A percentile compares a stretch with the other conserved stretches of the same genome.
These are phyloP conservation scores for Penicillium subrubescens DNA, from an alignment of 495 filamentous ascomycete genomes.

Conservation along the genomic window DNA sequence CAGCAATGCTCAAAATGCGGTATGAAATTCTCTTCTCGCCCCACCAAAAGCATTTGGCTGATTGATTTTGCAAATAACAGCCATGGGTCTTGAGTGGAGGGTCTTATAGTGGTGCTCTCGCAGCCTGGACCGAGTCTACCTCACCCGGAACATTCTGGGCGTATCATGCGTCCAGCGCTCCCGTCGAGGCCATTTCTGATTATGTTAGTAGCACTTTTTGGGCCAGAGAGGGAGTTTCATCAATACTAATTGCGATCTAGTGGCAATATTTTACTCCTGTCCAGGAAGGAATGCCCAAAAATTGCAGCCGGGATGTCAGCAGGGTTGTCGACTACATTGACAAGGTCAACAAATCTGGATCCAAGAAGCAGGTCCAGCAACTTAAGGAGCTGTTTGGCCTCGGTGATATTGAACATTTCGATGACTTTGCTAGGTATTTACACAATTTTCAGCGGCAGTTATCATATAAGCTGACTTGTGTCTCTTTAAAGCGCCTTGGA, in stretches of 20 bases:
- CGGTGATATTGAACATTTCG: constrained; percentile 52
- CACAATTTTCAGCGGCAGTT: not conserved
- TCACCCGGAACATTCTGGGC: constrained; percentile 69
- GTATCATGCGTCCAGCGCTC: constrained; percentile 63
- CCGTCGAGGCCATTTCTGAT: constrained; percentile 63
- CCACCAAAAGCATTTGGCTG: not conserved
- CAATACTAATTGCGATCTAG: not conserved
- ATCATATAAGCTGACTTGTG: constrained; percentile 23
- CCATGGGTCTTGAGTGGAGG: constrained; percentile 68
- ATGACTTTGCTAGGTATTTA: constrained; percentile 58
- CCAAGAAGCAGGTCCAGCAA: constrained; percentile 40
- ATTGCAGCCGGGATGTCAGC: constrained; percentile 62
- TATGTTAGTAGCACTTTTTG: constrained; percentile 37
- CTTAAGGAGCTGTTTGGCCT: constrained; percentile 64
- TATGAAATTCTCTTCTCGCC: constrained; percentile 17
- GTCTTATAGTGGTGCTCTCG: constrained; percentile 65
- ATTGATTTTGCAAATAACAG: constrained; percentile 11
- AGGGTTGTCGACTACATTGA: constrained; percentile 62
- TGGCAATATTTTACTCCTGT: constrained; percentile 70
- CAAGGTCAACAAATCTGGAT: constrained; percentile 43
- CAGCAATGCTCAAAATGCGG: constrained; percentile 55
- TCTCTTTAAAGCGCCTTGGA: constrained; percentile 45
- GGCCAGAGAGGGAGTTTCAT: not conserved
- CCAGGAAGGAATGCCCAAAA: constrained; percentile 61
- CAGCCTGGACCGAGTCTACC: constrained; percentile 61